phyloP scores from a whole-genome alignment of 441 rosid species.

The Gossypium gossypioides region DNA sequence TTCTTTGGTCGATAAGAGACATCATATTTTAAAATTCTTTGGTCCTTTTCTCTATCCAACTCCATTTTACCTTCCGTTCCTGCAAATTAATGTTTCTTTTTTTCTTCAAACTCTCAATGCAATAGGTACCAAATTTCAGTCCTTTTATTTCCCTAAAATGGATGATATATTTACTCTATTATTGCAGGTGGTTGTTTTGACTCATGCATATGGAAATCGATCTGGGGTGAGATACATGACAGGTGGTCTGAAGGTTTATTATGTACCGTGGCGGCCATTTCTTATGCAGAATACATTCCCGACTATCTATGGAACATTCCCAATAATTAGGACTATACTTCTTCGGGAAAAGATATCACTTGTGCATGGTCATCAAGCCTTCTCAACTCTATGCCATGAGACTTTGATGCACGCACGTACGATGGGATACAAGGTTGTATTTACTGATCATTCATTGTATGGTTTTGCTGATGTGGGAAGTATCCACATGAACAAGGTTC shows the following conservation, averaged over 20 bases:
- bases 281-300: slow-evolving; percentile 73
- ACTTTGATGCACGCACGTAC: slow-evolving; percentile 91
- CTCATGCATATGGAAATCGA: slow-evolving; percentile 87
- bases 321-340: slow-evolving; percentile 65
- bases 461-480: slow-evolving; percentile 95
- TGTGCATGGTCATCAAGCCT: slow-evolving; percentile 96
- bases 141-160: background rate
- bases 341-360: slow-evolving; percentile 66
- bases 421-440: slow-evolving; percentile 83
- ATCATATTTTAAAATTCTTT: background rate
- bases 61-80: background rate
- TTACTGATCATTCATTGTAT: slow-evolving; percentile 87
- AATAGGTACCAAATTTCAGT: background rate
- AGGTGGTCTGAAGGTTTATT: slow-evolving; percentile 71
- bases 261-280: slow-evolving; percentile 74
- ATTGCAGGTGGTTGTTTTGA: slow-evolving; percentile 82
- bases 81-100: background rate
- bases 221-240: slow-evolving; percentile 85
- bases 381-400: slow-evolving; percentile 94
- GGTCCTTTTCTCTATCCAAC: background rate
- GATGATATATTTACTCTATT: background rate
- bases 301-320: slow-evolving; percentile 62
- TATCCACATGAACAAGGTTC: slow-evolving; percentile 91
- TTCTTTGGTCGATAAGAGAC: background rate
- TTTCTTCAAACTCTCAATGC: background rate